Percentiles rank a stretch among this genome's conserved stretches.
Evolutionary conservation across 1,139 yeast genomes (phyloP).

Genomic region (Suhomyces bokatorum): DNA sequence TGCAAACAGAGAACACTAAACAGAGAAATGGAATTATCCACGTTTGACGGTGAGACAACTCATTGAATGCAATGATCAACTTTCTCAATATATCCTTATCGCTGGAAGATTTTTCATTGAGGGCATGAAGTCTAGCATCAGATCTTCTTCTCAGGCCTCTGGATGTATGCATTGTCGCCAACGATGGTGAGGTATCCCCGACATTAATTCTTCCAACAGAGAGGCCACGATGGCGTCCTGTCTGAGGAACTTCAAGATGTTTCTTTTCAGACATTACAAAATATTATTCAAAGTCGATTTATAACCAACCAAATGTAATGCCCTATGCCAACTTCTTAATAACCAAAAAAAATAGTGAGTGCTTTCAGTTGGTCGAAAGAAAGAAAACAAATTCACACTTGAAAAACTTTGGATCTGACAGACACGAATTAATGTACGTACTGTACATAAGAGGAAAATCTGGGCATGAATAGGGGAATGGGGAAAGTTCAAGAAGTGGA

Average conservation of each 20-base stretch:
- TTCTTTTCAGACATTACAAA: conserved; percentile 7
- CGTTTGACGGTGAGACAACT: conserved; percentile 67
- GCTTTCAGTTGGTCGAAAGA: neutral
- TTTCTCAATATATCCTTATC: conserved; percentile 50
- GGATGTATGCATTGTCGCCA: conserved; percentile 47
- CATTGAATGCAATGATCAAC: conserved; percentile 56
- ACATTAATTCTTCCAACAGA: conserved; percentile 58
- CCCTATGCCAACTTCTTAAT: neutral
- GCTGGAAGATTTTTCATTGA: conserved; percentile 28
- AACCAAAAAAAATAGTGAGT: neutral
- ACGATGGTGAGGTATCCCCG: conserved; percentile 59
- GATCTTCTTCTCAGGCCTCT: conserved; percentile 36
- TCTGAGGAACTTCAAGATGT: conserved; percentile 8
- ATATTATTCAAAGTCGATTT: no score
- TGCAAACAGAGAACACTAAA: conserved; percentile 34
- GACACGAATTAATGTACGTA: neutral
- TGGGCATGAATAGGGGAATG: neutral
- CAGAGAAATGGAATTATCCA: conserved; percentile 74
- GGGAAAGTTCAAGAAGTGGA: no score
- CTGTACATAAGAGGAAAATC: neutral
- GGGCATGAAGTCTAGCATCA: conserved; percentile 34
- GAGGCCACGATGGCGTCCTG: conserved; percentile 46
- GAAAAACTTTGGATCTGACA: neutral
- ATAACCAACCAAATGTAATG: neutral
- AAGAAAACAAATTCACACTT: neutral